Percentiles rank a stretch among this genome's conserved stretches.
These are phyloP conservation scores for Cercospora sojina DNA, from an alignment of 2,329 filamentous ascomycete genomes.

Conservation along the genomic window DNA sequence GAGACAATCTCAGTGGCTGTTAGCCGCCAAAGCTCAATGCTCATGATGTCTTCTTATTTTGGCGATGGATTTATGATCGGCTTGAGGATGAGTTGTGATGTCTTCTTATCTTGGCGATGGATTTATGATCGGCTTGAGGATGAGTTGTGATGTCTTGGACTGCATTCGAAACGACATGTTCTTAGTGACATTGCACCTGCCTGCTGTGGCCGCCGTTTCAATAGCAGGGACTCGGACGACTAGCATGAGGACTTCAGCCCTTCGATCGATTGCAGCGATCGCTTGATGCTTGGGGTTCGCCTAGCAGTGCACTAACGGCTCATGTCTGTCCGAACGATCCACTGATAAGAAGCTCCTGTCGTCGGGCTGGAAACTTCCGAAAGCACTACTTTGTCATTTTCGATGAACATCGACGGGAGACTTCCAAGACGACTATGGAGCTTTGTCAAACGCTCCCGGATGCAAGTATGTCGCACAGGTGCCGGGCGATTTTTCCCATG, in stretches of 20 bases:
- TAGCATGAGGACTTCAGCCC: not conserved
- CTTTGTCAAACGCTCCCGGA: not conserved
- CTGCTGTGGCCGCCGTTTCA: not conserved
- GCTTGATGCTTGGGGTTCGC: not conserved
- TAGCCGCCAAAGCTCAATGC: slow-evolving; percentile 29
- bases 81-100: not conserved
- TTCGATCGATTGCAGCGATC: not conserved
- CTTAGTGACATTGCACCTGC: not conserved
- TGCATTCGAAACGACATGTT: not conserved
- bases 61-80: not conserved
- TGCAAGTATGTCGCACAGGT: not conserved
- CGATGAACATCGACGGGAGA: not conserved
- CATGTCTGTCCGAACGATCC: not conserved
- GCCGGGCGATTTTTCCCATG: not conserved
- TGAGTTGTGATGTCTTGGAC: not conserved
- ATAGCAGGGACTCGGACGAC: not conserved
- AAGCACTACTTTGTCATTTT: not conserved
- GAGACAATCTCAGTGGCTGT: slow-evolving; percentile 47
- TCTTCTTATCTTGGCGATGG: not conserved
- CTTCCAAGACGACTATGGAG: not conserved
- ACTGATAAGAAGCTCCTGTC: not conserved
- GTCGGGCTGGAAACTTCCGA: not conserved
- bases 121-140: not conserved
- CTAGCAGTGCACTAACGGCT: not conserved
- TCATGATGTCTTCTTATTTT: slow-evolving; percentile 5